Conservation (phyloP, 2,329 filamentous ascomycete genomes). For the Sphaerulina populicola region DNA sequence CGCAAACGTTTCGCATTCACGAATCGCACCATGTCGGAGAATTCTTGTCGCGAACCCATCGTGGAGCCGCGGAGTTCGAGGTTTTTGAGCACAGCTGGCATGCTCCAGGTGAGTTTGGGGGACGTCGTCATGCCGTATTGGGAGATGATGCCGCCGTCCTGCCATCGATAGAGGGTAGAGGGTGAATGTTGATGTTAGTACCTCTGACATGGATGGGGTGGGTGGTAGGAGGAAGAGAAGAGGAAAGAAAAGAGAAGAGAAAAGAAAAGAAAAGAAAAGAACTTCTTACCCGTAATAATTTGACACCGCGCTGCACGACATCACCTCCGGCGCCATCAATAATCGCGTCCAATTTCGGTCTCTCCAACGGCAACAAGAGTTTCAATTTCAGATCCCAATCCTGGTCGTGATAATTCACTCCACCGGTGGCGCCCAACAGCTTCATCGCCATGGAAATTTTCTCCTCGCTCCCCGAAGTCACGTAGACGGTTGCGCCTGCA, state of each 20-base stretch:
- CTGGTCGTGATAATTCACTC: constrained; percentile 70
- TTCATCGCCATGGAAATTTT: constrained; percentile 57
- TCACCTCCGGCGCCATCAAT: constrained; percentile 88
- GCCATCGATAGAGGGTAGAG: too few relatives aligned
- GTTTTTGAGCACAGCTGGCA: constrained; percentile 77
- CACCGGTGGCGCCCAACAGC: constrained; percentile 65
- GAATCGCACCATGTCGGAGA: constrained; percentile 81
- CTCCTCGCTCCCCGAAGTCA: constrained; percentile 63
- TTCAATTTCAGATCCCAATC: constrained; percentile 73
- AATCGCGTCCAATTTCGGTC: constrained; percentile 68
- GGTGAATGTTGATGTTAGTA: too few relatives aligned
- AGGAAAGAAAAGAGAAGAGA: too few relatives aligned
- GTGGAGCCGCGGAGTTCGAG: constrained; percentile 78
- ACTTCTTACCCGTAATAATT: constrained; percentile 59
- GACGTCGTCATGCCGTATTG: constrained; percentile 82
- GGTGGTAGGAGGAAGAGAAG: too few relatives aligned
- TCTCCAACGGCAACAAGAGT: constrained; percentile 53
- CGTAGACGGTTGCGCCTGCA: constrained; percentile 67
- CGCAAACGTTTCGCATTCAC: constrained; percentile 63
- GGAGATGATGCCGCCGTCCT: constrained; percentile 71
- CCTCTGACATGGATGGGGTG: too few relatives aligned
- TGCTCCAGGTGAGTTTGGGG: constrained; percentile 79
- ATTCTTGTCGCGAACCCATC: constrained; percentile 86
- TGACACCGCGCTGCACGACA: constrained; percentile 60
- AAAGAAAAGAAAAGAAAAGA: too few relatives aligned